Conservation (phyloP, 2,329 filamentous ascomycete genomes). For the Thelonectria discophora region DNA sequence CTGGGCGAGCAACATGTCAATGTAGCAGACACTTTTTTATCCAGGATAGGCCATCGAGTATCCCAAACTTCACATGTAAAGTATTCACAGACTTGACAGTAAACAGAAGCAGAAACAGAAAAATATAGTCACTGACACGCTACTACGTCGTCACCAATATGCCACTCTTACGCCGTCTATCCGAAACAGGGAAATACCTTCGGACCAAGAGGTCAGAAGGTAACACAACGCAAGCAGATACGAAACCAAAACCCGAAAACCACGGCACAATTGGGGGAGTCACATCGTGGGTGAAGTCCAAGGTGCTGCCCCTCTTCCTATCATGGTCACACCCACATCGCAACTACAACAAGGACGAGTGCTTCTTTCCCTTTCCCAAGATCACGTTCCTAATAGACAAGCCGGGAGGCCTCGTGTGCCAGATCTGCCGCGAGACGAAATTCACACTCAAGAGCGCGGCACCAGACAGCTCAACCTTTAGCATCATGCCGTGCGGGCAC, state of each 20-base stretch:
- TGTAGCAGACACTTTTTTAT: background rate
- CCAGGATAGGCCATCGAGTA: background rate
- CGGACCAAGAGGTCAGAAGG: background rate
- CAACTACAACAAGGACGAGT: conserved; percentile 30
- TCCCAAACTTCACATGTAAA: background rate
- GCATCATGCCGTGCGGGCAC: conserved; percentile 50
- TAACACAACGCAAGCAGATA: background rate
- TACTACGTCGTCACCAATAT: background rate
- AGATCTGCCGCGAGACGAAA: conserved; percentile 39
- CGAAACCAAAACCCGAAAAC: background rate
- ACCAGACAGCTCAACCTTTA: conserved; percentile 31
- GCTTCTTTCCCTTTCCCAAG: conserved; percentile 42
- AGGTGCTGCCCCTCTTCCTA: conserved; percentile 18
- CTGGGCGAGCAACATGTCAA: background rate
- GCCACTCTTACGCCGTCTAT: background rate
- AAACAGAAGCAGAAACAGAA: background rate
- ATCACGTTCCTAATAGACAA: conserved; percentile 42
- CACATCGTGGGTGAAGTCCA: conserved; percentile 23
- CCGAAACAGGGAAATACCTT: background rate
- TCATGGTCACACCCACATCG: conserved; percentile 34
- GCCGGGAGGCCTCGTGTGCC: conserved; percentile 36
- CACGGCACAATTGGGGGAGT: background rate
- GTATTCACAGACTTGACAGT: background rate
- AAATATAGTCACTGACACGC: background rate
- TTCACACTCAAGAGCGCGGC: conserved; percentile 29